These are phyloP conservation scores for Alloteropsis angusta DNA, from an alignment of 202 grass and related monocot genomes.

Conservation along the genomic window DNA sequence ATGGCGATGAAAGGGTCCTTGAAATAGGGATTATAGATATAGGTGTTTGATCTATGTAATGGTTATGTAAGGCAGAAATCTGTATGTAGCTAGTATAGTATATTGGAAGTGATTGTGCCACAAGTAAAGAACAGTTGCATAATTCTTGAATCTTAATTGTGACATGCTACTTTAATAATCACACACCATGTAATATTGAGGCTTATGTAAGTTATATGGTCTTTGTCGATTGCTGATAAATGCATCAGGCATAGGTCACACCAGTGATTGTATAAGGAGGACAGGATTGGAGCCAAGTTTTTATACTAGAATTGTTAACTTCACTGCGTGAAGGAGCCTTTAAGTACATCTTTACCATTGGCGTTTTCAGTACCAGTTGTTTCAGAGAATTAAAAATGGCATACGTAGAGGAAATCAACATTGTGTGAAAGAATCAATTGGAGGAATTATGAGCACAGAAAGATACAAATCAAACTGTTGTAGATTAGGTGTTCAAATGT, in stretches of 20 bases:
- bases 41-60: not conserved
- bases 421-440: too few species aligned
- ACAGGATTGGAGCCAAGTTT: too few species aligned
- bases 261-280: not conserved
- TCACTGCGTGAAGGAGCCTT: too few species aligned
- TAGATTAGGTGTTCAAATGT: too few species aligned
- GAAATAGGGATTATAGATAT: conserved; percentile 1
- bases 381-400: too few species aligned
- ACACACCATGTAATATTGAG: not conserved
- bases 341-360: too few species aligned
- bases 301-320: too few species aligned
- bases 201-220: not conserved
- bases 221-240: not conserved
- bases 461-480: too few species aligned
- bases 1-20: not conserved
- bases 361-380: too few species aligned
- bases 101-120: not conserved
- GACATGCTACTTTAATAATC: not conserved
- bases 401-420: too few species aligned
- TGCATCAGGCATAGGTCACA: not conserved
- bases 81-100: not conserved
- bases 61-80: not conserved
- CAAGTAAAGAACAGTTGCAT: not conserved
- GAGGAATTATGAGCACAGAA: too few species aligned
- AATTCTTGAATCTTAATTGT: not conserved